Percentiles rank a stretch among this genome's conserved stretches.
These are phyloP conservation scores for Ogataea degrootiae DNA, from an alignment of 805 yeast genomes.

Conservation along the genomic window DNA sequence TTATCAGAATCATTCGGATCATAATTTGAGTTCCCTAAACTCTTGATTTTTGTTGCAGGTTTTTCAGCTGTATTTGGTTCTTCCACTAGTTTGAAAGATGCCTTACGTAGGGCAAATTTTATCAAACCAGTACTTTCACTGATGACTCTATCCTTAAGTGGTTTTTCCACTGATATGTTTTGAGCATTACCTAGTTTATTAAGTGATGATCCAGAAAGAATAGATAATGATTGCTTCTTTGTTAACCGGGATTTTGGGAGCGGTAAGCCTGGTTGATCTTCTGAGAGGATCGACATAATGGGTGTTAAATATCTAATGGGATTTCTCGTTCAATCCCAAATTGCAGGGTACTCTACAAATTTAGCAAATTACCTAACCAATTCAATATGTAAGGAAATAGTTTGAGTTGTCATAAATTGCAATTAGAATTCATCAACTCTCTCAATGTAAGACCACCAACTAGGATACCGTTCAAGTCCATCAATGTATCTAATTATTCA, in stretches of 20 bases:
- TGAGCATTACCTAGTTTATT: constrained; percentile 18
- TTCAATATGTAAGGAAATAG: no score
- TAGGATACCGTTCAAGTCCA: no score
- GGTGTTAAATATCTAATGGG: no score
- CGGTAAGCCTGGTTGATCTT: not conserved
- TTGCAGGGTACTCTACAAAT: no score
- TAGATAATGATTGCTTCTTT: constrained; percentile 32
- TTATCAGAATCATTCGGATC: constrained; percentile 1
- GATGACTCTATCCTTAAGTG: constrained; percentile 35
- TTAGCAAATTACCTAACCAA: no score
- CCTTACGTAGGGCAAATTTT: constrained; percentile 34
- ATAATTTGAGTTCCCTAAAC: no score
- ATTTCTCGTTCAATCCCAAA: no score
- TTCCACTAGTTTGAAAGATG: not conserved
- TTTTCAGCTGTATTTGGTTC: not conserved
- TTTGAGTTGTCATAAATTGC: no score
- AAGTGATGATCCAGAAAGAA: constrained; percentile 24
- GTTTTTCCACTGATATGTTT: constrained; percentile 13
- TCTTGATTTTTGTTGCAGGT: not conserved
- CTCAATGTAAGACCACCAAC: no score
- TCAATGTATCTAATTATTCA: no score
- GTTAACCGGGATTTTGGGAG: constrained; percentile 6
- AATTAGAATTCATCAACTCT: no score
- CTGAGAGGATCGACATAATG: not conserved
- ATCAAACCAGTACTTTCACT: constrained; percentile 50